These are phyloP conservation scores for Populus hybrid DNA, from an alignment of 441 rosid species.

Conservation along the genomic window DNA sequence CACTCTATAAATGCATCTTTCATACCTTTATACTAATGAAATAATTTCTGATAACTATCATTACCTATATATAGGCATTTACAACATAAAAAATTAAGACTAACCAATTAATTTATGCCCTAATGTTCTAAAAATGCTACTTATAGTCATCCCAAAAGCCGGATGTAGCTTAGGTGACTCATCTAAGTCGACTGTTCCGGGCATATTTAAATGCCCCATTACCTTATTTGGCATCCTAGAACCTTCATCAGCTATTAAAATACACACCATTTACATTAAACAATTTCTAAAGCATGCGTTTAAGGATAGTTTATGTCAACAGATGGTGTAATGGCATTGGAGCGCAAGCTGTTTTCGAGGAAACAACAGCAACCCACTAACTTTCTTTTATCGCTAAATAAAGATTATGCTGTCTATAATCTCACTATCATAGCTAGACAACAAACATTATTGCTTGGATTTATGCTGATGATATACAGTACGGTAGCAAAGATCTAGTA, in stretches of 20 bases:
- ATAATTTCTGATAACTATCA: constrained; percentile 1
- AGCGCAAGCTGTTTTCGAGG: constrained; percentile 35
- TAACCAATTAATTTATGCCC: constrained; percentile 24
- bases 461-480: not conserved
- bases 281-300: constrained; percentile 32
- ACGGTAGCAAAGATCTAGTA: constrained; percentile 2
- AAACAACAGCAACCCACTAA: constrained; percentile 55
- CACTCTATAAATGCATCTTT: not conserved
- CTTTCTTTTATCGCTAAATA: constrained; percentile 1
- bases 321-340: constrained; percentile 42
- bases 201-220: constrained; percentile 29
- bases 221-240: constrained; percentile 45
- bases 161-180: constrained; percentile 28
- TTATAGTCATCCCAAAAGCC: constrained; percentile 15
- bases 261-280: constrained; percentile 19
- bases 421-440: not conserved
- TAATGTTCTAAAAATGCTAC: constrained; percentile 28
- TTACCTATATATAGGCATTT: constrained; percentile 22
- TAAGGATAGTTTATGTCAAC: constrained; percentile 32
- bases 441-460: not conserved
- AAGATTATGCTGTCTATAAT: not conserved
- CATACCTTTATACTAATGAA: not conserved
- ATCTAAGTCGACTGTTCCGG: constrained; percentile 9
- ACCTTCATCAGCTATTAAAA: constrained; percentile 36
- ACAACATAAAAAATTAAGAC: constrained; percentile 13